These are phyloP conservation scores for Nothophaeocryptopus gaeumannii DNA, from an alignment of 2,329 filamentous ascomycete genomes.

Conservation along the genomic window DNA sequence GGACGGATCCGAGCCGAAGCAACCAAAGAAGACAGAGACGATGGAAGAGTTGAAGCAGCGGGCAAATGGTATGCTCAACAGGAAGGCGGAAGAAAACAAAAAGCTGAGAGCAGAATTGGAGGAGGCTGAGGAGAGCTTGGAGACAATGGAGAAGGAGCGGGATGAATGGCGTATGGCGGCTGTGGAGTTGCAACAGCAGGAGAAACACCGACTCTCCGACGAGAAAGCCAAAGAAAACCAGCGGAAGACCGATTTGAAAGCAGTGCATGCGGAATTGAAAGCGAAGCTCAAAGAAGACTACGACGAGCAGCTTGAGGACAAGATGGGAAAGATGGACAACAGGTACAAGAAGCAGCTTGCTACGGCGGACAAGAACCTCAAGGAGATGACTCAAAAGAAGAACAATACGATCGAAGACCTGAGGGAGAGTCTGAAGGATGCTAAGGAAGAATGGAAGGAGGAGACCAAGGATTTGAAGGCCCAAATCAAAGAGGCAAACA, in stretches of 20 bases:
- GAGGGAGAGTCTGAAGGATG: not conserved
- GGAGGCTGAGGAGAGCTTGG: not conserved
- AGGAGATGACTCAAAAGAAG: slow-evolving; percentile 4
- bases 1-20: no score
- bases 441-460: slow-evolving; percentile 10
- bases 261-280: not conserved
- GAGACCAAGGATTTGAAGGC: slow-evolving; percentile 16
- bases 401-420: slow-evolving; percentile 2
- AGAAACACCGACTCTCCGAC: not conserved
- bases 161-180: not conserved
- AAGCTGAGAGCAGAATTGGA: slow-evolving; percentile 1
- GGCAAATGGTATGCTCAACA: slow-evolving; percentile 1
- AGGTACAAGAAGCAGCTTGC: slow-evolving; percentile 10
- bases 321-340: slow-evolving; percentile 2
- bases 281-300: slow-evolving; percentile 6
- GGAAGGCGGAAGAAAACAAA: not conserved
- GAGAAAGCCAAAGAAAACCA: slow-evolving; percentile 4
- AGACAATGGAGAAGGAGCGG: not conserved
- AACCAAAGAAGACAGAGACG: not conserved
- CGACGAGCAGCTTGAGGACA: slow-evolving; percentile 2
- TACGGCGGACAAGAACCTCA: slow-evolving; percentile 3
- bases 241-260: not conserved
- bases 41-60: not conserved
- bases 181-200: not conserved
- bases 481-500: slow-evolving; percentile 5